Evolutionary conservation across 2,329 filamentous ascomycete genomes (phyloP).

Genomic region (Aspergillus aculeatus): DNA sequence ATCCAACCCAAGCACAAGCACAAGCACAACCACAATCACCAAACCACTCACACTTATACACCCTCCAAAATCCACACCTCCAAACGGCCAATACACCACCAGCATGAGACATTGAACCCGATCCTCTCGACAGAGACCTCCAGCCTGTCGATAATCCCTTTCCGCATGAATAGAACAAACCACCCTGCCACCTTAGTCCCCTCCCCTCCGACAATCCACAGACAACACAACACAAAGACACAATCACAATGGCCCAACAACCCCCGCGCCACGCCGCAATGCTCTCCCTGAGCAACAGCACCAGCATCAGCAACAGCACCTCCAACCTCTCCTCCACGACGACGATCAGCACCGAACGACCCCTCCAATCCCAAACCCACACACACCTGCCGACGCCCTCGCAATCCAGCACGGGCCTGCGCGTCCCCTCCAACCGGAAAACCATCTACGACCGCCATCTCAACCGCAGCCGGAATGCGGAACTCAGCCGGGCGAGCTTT

Average conservation of each 20-base stretch:
- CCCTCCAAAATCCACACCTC: too few relatives aligned
- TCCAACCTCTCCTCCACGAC: slow-evolving; percentile 19
- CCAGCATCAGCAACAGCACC: slow-evolving; percentile 26
- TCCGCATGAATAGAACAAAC: background rate
- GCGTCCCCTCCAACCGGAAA: slow-evolving; percentile 89
- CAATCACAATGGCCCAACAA: slow-evolving; percentile 29
- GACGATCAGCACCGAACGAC: slow-evolving; percentile 25
- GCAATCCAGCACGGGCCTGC: slow-evolving; percentile 58
- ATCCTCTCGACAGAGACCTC: too few relatives aligned
- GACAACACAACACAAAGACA: background rate
- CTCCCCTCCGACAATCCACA: background rate
- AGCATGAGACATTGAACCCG: background rate
- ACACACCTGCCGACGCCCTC: slow-evolving; percentile 51
- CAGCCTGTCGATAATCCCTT: too few relatives aligned
- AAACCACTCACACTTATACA: background rate
- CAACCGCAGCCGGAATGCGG: slow-evolving; percentile 82
- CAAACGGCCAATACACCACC: background rate
- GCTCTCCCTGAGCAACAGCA: slow-evolving; percentile 34
- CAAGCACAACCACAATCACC: background rate
- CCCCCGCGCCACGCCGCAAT: slow-evolving; percentile 32
- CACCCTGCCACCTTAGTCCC: background rate
- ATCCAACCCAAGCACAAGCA: background rate
- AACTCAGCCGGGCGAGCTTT: slow-evolving; percentile 90
- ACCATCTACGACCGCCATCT: slow-evolving; percentile 96
- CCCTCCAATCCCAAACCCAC: slow-evolving; percentile 8